Percentiles rank a stretch among this genome's conserved stretches.
Conservation (phyloP, 1,139 yeast genomes). For the Wickerhamomyces sp. region DNA sequence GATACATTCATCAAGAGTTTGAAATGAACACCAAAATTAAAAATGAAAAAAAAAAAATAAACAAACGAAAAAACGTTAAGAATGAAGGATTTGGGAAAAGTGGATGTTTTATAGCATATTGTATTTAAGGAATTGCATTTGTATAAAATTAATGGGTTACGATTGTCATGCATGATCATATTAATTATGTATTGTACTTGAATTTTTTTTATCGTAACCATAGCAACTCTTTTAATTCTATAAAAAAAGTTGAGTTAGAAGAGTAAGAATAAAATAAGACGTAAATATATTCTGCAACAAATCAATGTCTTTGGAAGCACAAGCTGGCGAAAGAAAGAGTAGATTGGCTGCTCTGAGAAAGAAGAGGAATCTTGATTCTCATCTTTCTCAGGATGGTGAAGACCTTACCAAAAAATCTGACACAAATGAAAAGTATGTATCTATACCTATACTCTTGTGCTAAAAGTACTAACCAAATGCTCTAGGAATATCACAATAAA, state of each 20-base stretch:
- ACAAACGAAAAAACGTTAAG: neutral
- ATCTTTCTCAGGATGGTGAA: neutral
- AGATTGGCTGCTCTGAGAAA: constrained; percentile 33
- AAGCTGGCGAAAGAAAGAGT: constrained; percentile 34
- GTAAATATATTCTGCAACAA: neutral
- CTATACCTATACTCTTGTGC: neutral
- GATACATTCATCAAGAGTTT: constrained; percentile 78
- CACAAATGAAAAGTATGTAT: constrained; percentile 6
- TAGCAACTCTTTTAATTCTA: no score
- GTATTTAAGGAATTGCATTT: neutral
- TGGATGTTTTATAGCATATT: neutral
- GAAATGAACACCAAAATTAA: constrained; percentile 14
- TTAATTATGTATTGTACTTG: neutral
- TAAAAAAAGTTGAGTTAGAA: no score
- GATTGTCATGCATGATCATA: constrained; percentile 1
- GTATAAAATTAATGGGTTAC: constrained; percentile 3
- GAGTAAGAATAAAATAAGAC: no score
- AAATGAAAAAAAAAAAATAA: neutral
- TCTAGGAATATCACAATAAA: constrained; percentile 6
- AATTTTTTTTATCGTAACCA: neutral
- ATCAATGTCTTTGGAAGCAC: constrained; percentile 32
- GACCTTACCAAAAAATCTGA: constrained; percentile 7
- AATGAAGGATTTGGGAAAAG: neutral
- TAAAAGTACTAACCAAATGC: neutral
- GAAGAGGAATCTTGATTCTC: constrained; percentile 19